phyloP scores from a whole-genome alignment of 2,329 filamentous ascomycete species.

The Parastagonospora nodorum region DNA sequence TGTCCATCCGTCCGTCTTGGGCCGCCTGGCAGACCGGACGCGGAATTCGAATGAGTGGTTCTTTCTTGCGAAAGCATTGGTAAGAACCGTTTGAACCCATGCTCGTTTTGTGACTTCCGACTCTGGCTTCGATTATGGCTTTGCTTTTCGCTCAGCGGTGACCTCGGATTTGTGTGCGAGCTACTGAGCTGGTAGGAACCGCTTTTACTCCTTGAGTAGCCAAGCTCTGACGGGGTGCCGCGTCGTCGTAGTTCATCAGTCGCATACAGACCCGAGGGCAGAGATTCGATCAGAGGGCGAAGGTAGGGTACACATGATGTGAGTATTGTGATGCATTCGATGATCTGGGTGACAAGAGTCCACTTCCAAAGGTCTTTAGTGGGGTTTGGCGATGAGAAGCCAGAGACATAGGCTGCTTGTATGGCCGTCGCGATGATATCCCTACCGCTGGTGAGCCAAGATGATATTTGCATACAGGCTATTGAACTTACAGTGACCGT shows the following conservation, averaged over 20 bases:
- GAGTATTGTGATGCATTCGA: slow-evolving; percentile 43
- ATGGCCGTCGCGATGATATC: slow-evolving; percentile 40
- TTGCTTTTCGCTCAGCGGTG: slow-evolving; percentile 6
- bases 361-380: slow-evolving; percentile 42
- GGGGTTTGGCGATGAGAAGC: slow-evolving; percentile 31
- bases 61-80: slow-evolving; percentile 34
- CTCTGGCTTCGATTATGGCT: slow-evolving; percentile 7
- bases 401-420: slow-evolving; percentile 37
- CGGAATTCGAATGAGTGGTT: slow-evolving; percentile 39
- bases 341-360: slow-evolving; percentile 40
- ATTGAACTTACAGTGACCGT: slow-evolving; percentile 30
- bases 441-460: slow-evolving; percentile 16
- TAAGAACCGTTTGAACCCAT: slow-evolving; percentile 32
- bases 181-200: slow-evolving; percentile 39
- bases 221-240: slow-evolving; percentile 34
- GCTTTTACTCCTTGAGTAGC: slow-evolving; percentile 33
- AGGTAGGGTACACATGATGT: slow-evolving; percentile 45
- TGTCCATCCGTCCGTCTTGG: slow-evolving; percentile 36
- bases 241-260: slow-evolving; percentile 40
- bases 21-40: slow-evolving; percentile 41
- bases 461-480: not conserved
- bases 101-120: slow-evolving; percentile 24
- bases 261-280: slow-evolving; percentile 41
- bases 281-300: slow-evolving; percentile 39
- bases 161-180: slow-evolving; percentile 11